phyloP scores from a whole-genome alignment of 129 eudicot genomes.

The Tagetes erecta region DNA sequence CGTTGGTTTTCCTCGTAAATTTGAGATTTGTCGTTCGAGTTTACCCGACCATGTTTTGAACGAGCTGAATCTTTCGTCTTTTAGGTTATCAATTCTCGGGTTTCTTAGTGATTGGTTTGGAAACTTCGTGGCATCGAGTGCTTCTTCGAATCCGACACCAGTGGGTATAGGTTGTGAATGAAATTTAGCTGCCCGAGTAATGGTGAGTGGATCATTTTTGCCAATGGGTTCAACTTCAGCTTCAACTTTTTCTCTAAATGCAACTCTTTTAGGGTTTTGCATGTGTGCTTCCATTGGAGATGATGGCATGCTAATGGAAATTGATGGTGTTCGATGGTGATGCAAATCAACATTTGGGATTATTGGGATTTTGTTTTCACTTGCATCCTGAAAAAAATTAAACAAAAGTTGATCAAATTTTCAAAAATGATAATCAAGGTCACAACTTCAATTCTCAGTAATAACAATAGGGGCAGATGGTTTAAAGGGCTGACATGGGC shows the following conservation, averaged over 20 bases:
- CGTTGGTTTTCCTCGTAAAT: slow-evolving; percentile 47
- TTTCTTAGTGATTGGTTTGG: slow-evolving; percentile 26
- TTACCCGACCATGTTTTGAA: slow-evolving; percentile 80
- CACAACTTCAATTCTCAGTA: neutral
- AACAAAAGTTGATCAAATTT: slow-evolving; percentile 1
- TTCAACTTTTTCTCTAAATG: slow-evolving; percentile 30
- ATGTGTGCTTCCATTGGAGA: slow-evolving; percentile 51
- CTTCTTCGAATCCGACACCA: slow-evolving; percentile 30
- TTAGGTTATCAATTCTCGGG: slow-evolving; percentile 29
- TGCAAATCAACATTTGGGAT: slow-evolving; percentile 18
- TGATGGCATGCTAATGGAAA: slow-evolving; percentile 83
- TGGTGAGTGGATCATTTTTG: slow-evolving; percentile 3
- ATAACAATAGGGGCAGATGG: too few relatives aligned
- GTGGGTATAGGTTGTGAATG: slow-evolving; percentile 71
- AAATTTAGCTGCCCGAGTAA: slow-evolving; percentile 31
- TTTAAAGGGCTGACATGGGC: too few relatives aligned
- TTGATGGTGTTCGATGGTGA: slow-evolving; percentile 50
- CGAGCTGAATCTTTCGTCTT: slow-evolving; percentile 60
- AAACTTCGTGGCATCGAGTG: slow-evolving; percentile 27
- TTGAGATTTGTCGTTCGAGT: slow-evolving; percentile 61
- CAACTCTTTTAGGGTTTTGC: slow-evolving; percentile 40
- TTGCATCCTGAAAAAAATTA: slow-evolving; percentile 29
- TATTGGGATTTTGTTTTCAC: slow-evolving; percentile 26
- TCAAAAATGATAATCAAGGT: neutral
- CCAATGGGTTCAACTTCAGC: slow-evolving; percentile 18